These are phyloP conservation scores for Talaromyces sp. DNA, from an alignment of 2,329 filamentous ascomycete genomes.

Conservation along the genomic window DNA sequence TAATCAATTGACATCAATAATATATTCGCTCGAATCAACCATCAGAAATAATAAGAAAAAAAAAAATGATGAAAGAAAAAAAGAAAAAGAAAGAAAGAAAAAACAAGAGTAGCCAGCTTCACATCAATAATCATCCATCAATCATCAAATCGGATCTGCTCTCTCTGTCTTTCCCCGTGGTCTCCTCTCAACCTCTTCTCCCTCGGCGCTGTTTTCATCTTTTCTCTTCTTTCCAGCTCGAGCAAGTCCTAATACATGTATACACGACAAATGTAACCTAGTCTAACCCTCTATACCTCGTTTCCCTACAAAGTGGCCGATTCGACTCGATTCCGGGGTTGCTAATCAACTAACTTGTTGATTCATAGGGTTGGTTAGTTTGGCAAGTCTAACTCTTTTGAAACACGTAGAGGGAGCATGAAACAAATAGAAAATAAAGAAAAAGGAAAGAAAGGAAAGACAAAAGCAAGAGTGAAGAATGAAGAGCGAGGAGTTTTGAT, in stretches of 20 bases:
- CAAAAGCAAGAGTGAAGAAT: background rate
- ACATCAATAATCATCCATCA: slow-evolving; percentile 2
- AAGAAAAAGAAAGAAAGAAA: slow-evolving; percentile 1
- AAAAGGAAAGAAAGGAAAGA: slow-evolving; percentile 3
- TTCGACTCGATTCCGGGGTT: background rate
- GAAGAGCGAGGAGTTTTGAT: background rate
- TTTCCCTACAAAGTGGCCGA: background rate
- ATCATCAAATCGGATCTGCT: background rate
- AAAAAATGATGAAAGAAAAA: background rate
- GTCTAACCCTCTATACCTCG: background rate
- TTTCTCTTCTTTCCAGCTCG: background rate
- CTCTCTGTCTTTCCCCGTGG: background rate
- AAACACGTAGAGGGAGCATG: background rate
- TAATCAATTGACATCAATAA: background rate
- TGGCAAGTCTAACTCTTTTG: background rate
- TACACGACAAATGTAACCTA: background rate
- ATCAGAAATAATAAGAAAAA: background rate
- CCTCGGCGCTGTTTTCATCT: background rate
- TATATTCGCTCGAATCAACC: background rate
- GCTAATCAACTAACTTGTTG: background rate
- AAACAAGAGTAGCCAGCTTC: slow-evolving; percentile 1
- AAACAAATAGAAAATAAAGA: slow-evolving; percentile 3
- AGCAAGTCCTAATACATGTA: background rate
- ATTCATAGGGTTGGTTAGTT: background rate
- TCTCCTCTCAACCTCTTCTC: background rate